Percentiles rank a stretch among this genome's conserved stretches.
phyloP scores from a whole-genome alignment of 2,329 filamentous ascomycete species.

The Ophiostoma sp. region DNA sequence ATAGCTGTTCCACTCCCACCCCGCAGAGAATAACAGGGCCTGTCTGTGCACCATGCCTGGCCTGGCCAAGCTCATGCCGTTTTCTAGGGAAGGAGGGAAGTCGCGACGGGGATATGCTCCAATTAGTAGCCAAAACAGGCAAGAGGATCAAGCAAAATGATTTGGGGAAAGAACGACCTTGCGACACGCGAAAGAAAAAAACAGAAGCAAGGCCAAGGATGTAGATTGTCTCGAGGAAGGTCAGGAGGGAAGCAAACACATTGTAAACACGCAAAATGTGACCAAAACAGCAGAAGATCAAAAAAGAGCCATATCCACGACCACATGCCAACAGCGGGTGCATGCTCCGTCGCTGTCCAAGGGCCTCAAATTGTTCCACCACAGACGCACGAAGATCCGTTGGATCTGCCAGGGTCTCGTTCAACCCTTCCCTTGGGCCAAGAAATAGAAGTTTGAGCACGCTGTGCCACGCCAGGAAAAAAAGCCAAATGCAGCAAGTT shows the following conservation, averaged over 20 bases:
- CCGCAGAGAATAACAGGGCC: neutral
- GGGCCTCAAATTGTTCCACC: slow-evolving; percentile 22
- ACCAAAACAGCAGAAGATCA: neutral
- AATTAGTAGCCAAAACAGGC: slow-evolving; percentile 12
- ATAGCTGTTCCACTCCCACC: neutral
- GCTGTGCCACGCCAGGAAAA: neutral
- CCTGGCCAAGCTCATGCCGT: neutral
- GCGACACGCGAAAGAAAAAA: neutral
- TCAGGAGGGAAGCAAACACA: no score
- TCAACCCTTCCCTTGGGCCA: slow-evolving; percentile 5
- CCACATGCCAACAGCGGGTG: slow-evolving; percentile 11
- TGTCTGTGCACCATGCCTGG: neutral
- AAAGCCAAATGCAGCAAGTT: neutral
- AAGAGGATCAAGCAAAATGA: neutral
- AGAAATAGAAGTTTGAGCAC: neutral
- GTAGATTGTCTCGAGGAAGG: neutral
- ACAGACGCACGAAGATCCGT: slow-evolving; percentile 17
- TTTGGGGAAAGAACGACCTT: slow-evolving; percentile 5
- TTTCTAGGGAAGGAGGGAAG: neutral
- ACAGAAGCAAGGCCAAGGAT: neutral
- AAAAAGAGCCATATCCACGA: neutral
- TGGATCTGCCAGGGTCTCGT: slow-evolving; percentile 19
- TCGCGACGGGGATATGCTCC: slow-evolving; percentile 10
- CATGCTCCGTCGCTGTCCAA: neutral
- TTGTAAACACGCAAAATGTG: neutral